Percentiles rank a stretch among this genome's conserved stretches.
Conservation (phyloP, 176 grass and related monocot genomes). For the Rhynchospora tenuis region DNA sequence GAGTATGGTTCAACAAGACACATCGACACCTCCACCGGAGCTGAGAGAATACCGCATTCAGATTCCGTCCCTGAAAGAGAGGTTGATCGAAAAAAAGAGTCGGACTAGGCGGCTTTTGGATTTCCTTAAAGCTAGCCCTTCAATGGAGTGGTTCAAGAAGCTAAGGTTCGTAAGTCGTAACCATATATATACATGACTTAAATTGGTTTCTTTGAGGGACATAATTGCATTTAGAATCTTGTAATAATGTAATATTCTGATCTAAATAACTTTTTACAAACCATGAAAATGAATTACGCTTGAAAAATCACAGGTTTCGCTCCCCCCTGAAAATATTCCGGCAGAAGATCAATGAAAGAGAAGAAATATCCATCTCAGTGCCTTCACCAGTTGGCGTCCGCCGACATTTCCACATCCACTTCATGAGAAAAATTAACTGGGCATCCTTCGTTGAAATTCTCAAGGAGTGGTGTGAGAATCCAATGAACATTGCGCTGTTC, state of each 20-base stretch:
- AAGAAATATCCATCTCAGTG: slow-evolving; percentile 19
- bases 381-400: neutral
- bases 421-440: slow-evolving; percentile 30
- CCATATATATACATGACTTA: neutral
- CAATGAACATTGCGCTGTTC: slow-evolving; percentile 61
- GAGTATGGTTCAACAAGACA: neutral
- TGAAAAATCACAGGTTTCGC: neutral
- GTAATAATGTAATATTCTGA: neutral
- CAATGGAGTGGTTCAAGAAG: slow-evolving; percentile 21
- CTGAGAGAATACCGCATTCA: slow-evolving; percentile 15
- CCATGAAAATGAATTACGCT: neutral
- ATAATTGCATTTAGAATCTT: no score
- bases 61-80: slow-evolving; percentile 13
- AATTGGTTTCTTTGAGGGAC: no score
- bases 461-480: slow-evolving; percentile 47
- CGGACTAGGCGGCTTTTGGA: neutral
- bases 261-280: no score
- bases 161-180: neutral
- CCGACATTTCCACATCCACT: slow-evolving; percentile 14
- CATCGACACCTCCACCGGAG: neutral
- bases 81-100: neutral
- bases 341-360: slow-evolving; percentile 9
- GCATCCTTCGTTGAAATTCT: neutral
- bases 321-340: slow-evolving; percentile 8
- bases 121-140: slow-evolving; percentile 10